Conservation (phyloP, 139 green algal species). For the Chlorella sp. region DNA sequence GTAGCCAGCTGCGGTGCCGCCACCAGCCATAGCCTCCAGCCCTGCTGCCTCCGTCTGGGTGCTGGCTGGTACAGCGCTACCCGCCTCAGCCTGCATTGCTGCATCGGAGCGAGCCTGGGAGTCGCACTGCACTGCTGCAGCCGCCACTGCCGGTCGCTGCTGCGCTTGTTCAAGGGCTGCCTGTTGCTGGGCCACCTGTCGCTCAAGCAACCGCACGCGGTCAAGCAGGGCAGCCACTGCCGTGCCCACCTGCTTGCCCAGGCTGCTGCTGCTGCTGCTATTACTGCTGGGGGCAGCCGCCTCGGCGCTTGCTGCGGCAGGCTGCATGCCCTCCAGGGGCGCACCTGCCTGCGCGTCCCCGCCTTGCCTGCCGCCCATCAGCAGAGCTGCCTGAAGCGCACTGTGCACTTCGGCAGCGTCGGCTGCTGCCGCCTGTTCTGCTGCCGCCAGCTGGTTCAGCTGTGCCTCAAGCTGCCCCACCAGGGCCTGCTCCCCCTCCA, state of each 20-base stretch:
- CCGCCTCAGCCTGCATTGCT: neutral
- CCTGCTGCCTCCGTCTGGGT: neutral
- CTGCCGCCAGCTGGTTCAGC: neutral
- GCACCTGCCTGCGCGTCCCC: neutral
- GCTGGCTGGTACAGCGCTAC: neutral
- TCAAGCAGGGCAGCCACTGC: neutral
- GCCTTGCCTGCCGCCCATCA: neutral
- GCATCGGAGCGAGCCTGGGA: neutral
- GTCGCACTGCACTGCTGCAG: slow-evolving; percentile 7
- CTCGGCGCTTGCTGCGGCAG: neutral
- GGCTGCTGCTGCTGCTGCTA: neutral
- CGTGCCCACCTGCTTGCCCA: neutral
- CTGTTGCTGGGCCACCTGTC: neutral
- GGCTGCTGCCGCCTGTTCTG: neutral
- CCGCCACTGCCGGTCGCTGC: neutral
- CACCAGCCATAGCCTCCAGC: neutral
- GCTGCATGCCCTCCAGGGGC: too few relatives aligned
- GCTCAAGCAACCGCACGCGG: neutral
- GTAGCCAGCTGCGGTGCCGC: neutral
- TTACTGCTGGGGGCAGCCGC: neutral
- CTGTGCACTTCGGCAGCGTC: neutral
- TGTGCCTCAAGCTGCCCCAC: neutral
- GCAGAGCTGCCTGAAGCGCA: neutral
- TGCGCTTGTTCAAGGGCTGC: neutral
- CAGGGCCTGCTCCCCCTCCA: neutral